Evolutionary conservation across 768 basidiomycete species (phyloP), one percentile per base, ranked within the genome.

Genomic region (Nidularia sp.): DNA sequence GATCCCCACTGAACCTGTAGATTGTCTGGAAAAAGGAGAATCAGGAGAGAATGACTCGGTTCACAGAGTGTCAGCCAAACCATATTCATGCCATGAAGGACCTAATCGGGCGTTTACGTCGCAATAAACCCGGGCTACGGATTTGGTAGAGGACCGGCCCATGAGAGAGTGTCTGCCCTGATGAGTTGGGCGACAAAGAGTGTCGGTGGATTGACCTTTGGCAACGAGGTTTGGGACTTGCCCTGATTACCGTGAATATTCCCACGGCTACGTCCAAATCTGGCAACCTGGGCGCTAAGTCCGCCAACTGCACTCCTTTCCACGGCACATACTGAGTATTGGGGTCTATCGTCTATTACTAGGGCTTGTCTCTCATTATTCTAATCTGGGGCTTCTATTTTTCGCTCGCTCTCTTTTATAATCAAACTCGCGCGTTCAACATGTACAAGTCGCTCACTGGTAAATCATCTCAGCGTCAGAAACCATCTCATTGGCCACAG

Each of bases 1-100:
- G 88, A 82, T 49, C 94, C 94, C 94, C 94, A 98, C 60, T 94
- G 90, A n/a, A 98, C 90, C 70, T 93, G 91, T 9, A 98, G 79
- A 68, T 94, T 95, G 78, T 98, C 92, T 93, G 64, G 54, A 61
- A 55, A 57, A 46, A 51, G n/a, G 54, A 56, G 57, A 57, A 44
- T 56, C 43, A 62, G 56, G 55, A 59, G 52, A 64, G 61, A 57
- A 54, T 32, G 53, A 46, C 51, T 48, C 43, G 49, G 52, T 47
- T 52, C 55, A 51, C 58, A 57, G 55, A 32, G 34, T 43, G 44
- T 25, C 29, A 48, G 54, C 39, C 55, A 60, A 58, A 95, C 94
- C 94, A 66, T 97, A 97, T 81, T 97, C 94, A 67, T 93, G 87
- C 94, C 94, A 97, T 57, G 90, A 82, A 54, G 91, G 82, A 15